Conservation (phyloP, 176 grass and related monocot species). For the Phragmites australis region DNA sequence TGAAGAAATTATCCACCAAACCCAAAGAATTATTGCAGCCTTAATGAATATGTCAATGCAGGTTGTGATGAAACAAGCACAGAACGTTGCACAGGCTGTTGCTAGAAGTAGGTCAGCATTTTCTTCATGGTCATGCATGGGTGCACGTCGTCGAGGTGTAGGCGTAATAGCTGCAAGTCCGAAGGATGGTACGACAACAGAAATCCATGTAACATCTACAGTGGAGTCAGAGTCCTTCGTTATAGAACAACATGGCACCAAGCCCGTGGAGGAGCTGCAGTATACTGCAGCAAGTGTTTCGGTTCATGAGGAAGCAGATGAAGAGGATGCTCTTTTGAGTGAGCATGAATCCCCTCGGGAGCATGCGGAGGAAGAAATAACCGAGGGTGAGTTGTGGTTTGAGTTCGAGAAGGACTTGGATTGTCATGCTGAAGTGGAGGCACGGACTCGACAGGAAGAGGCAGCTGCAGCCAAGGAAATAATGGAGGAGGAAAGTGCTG, state of each 20-base stretch:
- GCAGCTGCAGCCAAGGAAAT: conserved; percentile 65
- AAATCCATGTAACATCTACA: conserved; percentile 47
- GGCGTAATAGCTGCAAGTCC: conserved; percentile 48
- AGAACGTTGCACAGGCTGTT: conserved; percentile 93
- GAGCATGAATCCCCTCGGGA: conserved; percentile 52
- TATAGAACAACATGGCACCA: conserved; percentile 45
- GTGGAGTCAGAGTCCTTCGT: conserved; percentile 52
- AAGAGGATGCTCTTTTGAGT: conserved; percentile 68
- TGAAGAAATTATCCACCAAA: not conserved
- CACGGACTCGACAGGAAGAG: conserved; percentile 54
- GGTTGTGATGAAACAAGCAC: conserved; percentile 91
- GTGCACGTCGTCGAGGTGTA: conserved; percentile 74
- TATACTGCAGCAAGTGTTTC: conserved; percentile 53
- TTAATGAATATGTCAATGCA: conserved; percentile 36
- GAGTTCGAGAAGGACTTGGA: conserved; percentile 82
- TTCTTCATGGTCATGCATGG: conserved; percentile 96
- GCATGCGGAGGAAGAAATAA: conserved; percentile 61
- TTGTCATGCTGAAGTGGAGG: conserved; percentile 50
- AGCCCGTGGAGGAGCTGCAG: conserved; percentile 55
- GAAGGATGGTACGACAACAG: conserved; percentile 51
- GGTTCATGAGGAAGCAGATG: conserved; percentile 59
- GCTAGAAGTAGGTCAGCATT: conserved; percentile 74
- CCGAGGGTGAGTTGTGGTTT: conserved; percentile 77
- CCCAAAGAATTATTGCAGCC: not conserved
- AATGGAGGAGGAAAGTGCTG: conserved; percentile 58